Percentiles rank a stretch among this genome's conserved stretches.
Evolutionary conservation across 306 rosid genomes (phyloP).

Genomic region (Pterocarpus santalinus): DNA sequence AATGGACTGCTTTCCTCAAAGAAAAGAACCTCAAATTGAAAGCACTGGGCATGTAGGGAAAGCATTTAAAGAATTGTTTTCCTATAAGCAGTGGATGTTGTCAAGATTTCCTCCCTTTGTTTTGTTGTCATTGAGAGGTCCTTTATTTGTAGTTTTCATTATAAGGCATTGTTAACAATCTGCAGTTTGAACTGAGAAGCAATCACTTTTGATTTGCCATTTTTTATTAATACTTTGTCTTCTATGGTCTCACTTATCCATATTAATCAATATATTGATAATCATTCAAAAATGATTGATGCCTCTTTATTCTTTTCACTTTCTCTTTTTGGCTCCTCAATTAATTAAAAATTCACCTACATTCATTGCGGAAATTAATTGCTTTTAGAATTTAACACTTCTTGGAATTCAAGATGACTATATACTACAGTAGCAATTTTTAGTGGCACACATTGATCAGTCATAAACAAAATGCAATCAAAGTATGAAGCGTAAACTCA

Average conservation of each 20-base stretch:
- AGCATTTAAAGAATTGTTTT: background rate
- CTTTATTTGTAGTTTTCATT: background rate
- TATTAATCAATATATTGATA: background rate
- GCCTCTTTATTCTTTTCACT: background rate
- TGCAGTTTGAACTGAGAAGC: too few species aligned
- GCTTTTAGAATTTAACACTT: too few species aligned
- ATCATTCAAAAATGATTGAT: background rate
- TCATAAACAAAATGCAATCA: background rate
- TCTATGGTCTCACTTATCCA: background rate
- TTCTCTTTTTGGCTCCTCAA: background rate
- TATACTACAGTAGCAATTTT: background rate
- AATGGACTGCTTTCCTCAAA: background rate
- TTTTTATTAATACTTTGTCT: background rate
- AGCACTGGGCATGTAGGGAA: background rate
- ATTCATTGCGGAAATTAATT: too few species aligned
- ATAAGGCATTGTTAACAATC: too few species aligned
- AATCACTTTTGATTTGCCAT: too few species aligned
- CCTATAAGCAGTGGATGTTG: background rate
- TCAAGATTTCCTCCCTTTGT: background rate
- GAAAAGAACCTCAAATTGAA: slow-evolving; percentile 14
- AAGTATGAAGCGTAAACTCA: too few species aligned
- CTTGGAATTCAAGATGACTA: too few species aligned
- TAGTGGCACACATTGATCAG: background rate
- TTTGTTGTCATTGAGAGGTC: background rate
- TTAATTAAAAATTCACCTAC: background rate